Base-by-base conservation (phyloP, 2,329 filamentous ascomycete genomes). In the Paracoccidioides brasiliensis region DNA sequence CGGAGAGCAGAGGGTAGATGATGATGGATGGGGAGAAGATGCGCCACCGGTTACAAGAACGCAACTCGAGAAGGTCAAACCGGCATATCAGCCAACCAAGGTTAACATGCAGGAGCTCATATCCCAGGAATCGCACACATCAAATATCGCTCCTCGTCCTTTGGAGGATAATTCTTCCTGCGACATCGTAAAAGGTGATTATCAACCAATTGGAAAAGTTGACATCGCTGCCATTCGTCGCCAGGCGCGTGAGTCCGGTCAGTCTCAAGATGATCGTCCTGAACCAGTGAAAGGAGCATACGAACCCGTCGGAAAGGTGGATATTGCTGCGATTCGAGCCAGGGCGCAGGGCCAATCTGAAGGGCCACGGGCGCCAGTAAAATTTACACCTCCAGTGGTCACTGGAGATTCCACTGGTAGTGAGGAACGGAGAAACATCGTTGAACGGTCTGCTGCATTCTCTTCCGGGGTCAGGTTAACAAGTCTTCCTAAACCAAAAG, bases 131-230 rank as follows among this genome's bases (percentile, higher is more conserved):
- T 79, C 79, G 62, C 79, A 87, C 60, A 77, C 84, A 43, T 46
- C 59, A 8, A 55, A 54, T 15, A 58, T 55, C 5, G 62, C 45
- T 46, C 60, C 9, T 82, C 85, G n/a, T 73, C 80, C 61, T 81
- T 4, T 30, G 4, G 48, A 79, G 50, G 69, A 52, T 32, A 42
- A 15, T 43, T 9, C 72, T 38, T 62, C 71, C 40, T 61, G 66
- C 30, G 85, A 90, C 66, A 80, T 96, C 22, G 83, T 97, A 53
- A 86, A 75, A 66, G 93, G 93, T 46, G 85, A 80, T 14, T 98
- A 98, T 71, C 89, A 96, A 69, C 93, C 93, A 22, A 76, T 98
- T 63, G 93, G 93, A 56, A 97, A 96, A 74, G 87, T 98, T n/a
- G 90, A 98, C 66, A 97, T 98, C 72, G 86, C 86, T 30, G 90